Conservation (phyloP, 2,329 filamentous ascomycete genomes). For the Diplodia corticola region DNA sequence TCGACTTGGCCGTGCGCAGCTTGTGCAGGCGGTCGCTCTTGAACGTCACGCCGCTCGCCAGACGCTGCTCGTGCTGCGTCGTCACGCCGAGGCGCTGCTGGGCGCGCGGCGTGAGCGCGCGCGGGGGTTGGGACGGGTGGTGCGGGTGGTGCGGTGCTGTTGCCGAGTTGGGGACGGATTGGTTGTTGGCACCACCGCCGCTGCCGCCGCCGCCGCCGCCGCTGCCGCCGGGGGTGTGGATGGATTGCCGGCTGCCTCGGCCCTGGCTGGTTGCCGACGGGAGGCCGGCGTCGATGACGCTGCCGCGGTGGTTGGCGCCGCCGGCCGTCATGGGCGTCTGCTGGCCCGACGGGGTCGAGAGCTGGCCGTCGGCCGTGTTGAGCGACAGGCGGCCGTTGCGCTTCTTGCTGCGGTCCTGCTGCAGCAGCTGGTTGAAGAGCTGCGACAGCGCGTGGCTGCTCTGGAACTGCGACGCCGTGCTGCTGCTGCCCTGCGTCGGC, state of each 20-base stretch:
- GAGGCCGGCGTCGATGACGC: constrained; percentile 40
- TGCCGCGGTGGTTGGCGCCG: constrained; percentile 33
- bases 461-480: constrained; percentile 59
- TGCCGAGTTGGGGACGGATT: constrained; percentile 27
- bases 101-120: constrained; percentile 52
- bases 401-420: constrained; percentile 86
- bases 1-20: constrained; percentile 73
- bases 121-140: constrained; percentile 41
- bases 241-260: constrained; percentile 29
- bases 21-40: constrained; percentile 81
- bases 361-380: constrained; percentile 36
- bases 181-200: too few species aligned
- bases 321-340: constrained; percentile 23
- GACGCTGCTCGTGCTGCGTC: constrained; percentile 79
- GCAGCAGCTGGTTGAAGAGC: constrained; percentile 79
- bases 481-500: constrained; percentile 57
- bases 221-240: constrained; percentile 27
- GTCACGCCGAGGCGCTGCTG: constrained; percentile 80
- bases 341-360: constrained; percentile 37
- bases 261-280: constrained; percentile 22
- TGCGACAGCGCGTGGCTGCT: constrained; percentile 77
- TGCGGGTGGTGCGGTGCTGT: constrained; percentile 30
- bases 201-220: constrained; percentile 46
- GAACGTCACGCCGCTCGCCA: constrained; percentile 85
- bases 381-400: constrained; percentile 54